These are phyloP conservation scores for Pyracantha coccinea DNA, from an alignment of 331 rosid genomes.

Conservation along the genomic window DNA sequence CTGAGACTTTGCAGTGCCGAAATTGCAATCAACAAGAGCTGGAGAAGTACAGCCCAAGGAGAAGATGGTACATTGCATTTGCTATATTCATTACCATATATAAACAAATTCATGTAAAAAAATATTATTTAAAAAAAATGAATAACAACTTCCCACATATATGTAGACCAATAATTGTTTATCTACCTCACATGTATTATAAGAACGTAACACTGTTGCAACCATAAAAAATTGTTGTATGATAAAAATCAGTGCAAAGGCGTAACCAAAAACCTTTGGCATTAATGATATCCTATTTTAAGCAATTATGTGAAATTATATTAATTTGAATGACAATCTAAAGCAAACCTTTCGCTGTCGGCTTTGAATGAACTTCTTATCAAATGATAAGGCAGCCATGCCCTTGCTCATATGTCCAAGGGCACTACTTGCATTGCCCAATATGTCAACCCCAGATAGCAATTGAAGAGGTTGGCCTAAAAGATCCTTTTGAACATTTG, in stretches of 20 bases:
- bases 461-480: conserved; percentile 94
- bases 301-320: neutral
- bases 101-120: neutral
- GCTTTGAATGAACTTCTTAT: conserved; percentile 96
- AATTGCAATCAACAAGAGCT: neutral
- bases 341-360: conserved; percentile 83
- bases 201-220: neutral
- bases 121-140: neutral
- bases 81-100: neutral
- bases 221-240: neutral
- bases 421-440: conserved; percentile 99
- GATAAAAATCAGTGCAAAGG: neutral
- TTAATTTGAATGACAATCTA: neutral
- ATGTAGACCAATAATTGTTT: neutral
- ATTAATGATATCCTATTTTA: neutral
- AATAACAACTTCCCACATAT: neutral
- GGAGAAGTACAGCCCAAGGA: neutral
- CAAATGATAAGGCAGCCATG: conserved; percentile 97
- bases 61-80: neutral
- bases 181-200: neutral
- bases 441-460: conserved; percentile 93
- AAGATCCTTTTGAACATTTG: conserved; percentile 88
- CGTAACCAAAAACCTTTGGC: neutral
- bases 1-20: neutral
- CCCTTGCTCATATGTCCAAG: conserved; percentile 99